These are phyloP conservation scores for Blepharisma japonicum DNA, from an alignment of 73 alveolate species.

Conservation along the genomic window DNA sequence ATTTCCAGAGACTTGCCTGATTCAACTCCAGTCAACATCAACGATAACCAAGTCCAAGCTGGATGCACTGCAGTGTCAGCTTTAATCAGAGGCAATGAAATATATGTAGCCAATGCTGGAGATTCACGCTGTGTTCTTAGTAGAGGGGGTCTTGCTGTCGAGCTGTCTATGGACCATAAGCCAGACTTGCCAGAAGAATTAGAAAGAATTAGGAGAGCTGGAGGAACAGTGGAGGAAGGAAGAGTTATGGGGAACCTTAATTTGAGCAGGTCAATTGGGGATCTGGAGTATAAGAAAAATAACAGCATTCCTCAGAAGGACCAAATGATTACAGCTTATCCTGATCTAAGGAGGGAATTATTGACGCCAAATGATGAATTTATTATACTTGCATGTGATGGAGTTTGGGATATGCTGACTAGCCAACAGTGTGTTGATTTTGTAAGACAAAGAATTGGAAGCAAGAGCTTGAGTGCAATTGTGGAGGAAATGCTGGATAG, in stretches of 20 bases:
- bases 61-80: slow-evolving; percentile 91
- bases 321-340: slow-evolving; percentile 82
- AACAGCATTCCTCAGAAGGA: slow-evolving; percentile 82
- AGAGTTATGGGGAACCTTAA: slow-evolving; percentile 74
- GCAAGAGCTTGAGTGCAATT: slow-evolving; percentile 36
- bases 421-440: slow-evolving; percentile 37
- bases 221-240: slow-evolving; percentile 76
- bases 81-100: slow-evolving; percentile 57
- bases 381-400: slow-evolving; percentile 56
- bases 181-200: slow-evolving; percentile 79
- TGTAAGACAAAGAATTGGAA: slow-evolving; percentile 22
- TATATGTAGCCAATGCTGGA: slow-evolving; percentile 91
- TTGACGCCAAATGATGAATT: slow-evolving; percentile 58
- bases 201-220: slow-evolving; percentile 75
- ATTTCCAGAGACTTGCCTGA: slow-evolving; percentile 19
- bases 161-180: slow-evolving; percentile 85
- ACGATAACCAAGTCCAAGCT: slow-evolving; percentile 54
- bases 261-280: slow-evolving; percentile 89
- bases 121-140: slow-evolving; percentile 89
- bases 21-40: slow-evolving; percentile 38
- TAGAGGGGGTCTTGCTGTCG: slow-evolving; percentile 64
- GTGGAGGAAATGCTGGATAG: slow-evolving; percentile 70
- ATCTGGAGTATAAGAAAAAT: slow-evolving; percentile 88
- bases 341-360: slow-evolving; percentile 67
- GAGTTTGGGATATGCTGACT: slow-evolving; percentile 52